Evolutionary conservation across 2,329 filamentous ascomycete genomes (phyloP), one percentile per base, ranked within the genome.

Genomic region (Clonostachys rosea): DNA sequence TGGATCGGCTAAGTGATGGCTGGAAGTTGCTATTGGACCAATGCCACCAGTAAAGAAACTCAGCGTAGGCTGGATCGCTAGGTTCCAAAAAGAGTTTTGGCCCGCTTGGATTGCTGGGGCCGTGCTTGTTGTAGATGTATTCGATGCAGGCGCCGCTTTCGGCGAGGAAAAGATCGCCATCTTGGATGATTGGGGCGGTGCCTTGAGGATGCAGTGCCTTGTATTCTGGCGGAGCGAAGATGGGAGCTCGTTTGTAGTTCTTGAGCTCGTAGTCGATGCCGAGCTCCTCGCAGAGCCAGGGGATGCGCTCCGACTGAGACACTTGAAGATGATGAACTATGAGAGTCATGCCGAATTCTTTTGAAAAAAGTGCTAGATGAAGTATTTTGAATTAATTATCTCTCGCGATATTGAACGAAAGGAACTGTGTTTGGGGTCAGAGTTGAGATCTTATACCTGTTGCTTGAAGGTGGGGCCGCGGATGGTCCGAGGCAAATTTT

Each of bases 1-100:
- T 59, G 6, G 56, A 58, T n/a, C 36, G 36, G 17, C 5, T 18
- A 35, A 79, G 49, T 0, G 59, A 58, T 0, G 71, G 62, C 53
- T 66, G 62, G 5, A 79, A 64, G 3, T 60, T 71, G 34, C 69
- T 69, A 55, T 78, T 74, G 9, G 69, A 65, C 59, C 73, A 84
- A 58, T 86, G 79, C 56, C 80, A 78, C 81, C 81, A 87, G 66
- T 81, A 85, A 1, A 87, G 56, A 52, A 81, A 87, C 44, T 82
- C 73, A 3, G 78, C 66, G 52, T 83, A 87, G 41, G 71, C 68
- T 39, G 36, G 11, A 39, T n/a, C 40, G 4, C 7, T 14, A 69
- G 60, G 44, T 78, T 63, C 0, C 59, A 54, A 0, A 76, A 74
- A 0, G 55, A 43, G 0, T 30, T 30, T 30, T 82, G 53, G 10